These are phyloP conservation scores for Dryas drummondii DNA, from an alignment of 306 rosid genomes.

Conservation along the genomic window DNA sequence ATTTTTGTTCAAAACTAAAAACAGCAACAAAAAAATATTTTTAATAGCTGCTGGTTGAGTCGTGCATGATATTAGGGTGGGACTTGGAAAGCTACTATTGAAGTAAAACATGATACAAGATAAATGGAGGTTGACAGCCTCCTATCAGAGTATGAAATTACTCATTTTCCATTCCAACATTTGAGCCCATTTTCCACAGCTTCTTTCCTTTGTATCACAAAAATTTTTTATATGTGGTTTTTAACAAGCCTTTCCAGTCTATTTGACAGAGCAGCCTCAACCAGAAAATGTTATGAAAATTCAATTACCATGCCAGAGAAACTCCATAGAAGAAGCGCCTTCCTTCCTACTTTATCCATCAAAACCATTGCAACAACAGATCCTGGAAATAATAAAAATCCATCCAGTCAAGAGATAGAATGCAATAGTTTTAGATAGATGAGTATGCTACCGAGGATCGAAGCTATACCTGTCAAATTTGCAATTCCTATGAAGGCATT, in stretches of 20 bases:
- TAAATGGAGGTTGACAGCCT: neutral
- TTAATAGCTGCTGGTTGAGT: neutral
- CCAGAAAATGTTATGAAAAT: neutral
- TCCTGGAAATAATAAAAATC: constrained; percentile 47
- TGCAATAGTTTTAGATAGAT: constrained; percentile 13
- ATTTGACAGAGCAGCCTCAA: neutral
- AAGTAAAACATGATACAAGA: neutral
- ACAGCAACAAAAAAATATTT: neutral
- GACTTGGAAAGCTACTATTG: neutral
- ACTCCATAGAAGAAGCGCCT: constrained; percentile 86
- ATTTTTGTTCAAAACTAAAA: neutral
- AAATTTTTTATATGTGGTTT: neutral
- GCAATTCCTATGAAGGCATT: constrained; percentile 79
- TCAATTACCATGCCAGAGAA: constrained; percentile 86
- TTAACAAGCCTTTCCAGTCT: neutral
- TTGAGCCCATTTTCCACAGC: neutral
- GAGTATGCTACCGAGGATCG: constrained; percentile 18
- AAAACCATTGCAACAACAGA: constrained; percentile 73
- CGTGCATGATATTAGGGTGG: neutral
- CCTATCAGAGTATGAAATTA: neutral
- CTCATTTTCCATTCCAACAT: neutral
- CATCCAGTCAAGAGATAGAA: constrained; percentile 28
- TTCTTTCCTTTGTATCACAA: neutral
- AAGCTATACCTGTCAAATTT: constrained; percentile 68
- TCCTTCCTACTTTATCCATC: constrained; percentile 97